Evolutionary conservation across 192 early-diverging fungal species (phyloP), one percentile per base, ranked within the genome.

Genomic region (Rhizoclosmatium globosum): DNA sequence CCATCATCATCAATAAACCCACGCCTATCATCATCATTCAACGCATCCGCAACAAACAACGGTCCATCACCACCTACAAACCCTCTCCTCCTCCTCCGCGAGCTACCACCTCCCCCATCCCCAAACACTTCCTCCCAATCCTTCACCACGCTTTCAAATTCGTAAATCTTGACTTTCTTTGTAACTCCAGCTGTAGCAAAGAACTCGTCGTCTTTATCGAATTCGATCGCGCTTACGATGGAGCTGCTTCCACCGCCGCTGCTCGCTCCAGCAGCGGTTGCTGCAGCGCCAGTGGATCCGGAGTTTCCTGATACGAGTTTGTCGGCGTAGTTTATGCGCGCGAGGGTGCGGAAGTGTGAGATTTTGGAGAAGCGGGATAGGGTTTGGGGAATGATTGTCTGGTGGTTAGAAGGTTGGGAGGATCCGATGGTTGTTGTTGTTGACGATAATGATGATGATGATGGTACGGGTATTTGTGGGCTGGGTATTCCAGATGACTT

Each of bases 161-260:
- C 95, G 82, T 92, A 98, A 23, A 98, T 92, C 81, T 97, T 97
- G 86, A 98, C 96, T 72, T 95, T 95, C 70, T 91, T 91, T 4
- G 93, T 94, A 2, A 97, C 95, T 19, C 97, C 97, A 47, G 94
- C 97, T 0, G 93, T 94, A 0, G 96, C 97, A 89, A 99, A 97
- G 57, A 92, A 93, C 82, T 96, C 94, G 69, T 96, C 93, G 77
- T 99, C 96, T 53, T 91, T 86, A 83, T 97, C 95, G 87, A 99
- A 98, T 81, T 96, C 96, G 57, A 99, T 94, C 47, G 94, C 92
- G 0, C 93, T 94, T 2, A 99, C 94, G 75, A 99, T 97, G 1
- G 93, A 94, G 1, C 94, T 89, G 60, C 61, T 74, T 21, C 73
- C 73, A 15, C 11, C 19, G 4, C 31, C 73, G 13, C 31, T 31